A percentile compares a stretch with the other conserved stretches of the same genome.
Conservation (phyloP, 192 early-diverging fungal genomes). For the Dimargaris xerosporica region DNA sequence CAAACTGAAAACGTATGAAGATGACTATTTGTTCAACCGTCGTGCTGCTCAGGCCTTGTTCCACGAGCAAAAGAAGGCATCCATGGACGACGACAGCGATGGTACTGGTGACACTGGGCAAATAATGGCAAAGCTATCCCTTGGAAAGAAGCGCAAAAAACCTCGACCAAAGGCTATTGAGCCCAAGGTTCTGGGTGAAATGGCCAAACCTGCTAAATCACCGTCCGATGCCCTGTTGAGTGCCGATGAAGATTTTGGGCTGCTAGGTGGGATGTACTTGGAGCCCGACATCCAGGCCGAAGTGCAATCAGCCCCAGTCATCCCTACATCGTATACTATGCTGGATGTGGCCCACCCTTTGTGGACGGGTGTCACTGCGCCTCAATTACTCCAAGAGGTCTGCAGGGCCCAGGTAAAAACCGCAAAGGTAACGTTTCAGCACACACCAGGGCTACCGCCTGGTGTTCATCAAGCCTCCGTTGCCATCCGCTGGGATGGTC, state of each 20-base stretch:
- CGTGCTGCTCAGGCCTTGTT: not conserved
- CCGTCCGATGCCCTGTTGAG: not conserved
- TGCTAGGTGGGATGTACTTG: not conserved
- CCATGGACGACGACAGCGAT: not conserved
- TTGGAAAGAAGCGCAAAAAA: too few relatives aligned
- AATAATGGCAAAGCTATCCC: not conserved
- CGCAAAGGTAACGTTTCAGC: not conserved
- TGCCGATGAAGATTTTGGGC: not conserved
- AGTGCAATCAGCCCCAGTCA: not conserved
- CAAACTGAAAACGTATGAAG: not conserved
- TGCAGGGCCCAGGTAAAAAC: not conserved
- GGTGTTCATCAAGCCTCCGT: not conserved
- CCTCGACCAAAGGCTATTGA: not conserved
- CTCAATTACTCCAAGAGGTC: not conserved
- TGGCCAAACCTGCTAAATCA: not conserved
- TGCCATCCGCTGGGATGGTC: not conserved
- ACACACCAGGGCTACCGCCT: not conserved
- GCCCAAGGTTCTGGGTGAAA: not conserved
- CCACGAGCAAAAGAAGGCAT: not conserved
- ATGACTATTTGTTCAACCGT: slow-evolving; percentile 1
- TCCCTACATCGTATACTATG: not conserved
- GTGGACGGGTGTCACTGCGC: not conserved
- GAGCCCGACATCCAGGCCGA: not conserved
- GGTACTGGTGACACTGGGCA: not conserved
- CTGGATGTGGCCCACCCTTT: not conserved